Evolutionary conservation across 2,329 filamentous ascomycete species (phyloP).

Genomic region (Neopestalotiopsis sp.): DNA sequence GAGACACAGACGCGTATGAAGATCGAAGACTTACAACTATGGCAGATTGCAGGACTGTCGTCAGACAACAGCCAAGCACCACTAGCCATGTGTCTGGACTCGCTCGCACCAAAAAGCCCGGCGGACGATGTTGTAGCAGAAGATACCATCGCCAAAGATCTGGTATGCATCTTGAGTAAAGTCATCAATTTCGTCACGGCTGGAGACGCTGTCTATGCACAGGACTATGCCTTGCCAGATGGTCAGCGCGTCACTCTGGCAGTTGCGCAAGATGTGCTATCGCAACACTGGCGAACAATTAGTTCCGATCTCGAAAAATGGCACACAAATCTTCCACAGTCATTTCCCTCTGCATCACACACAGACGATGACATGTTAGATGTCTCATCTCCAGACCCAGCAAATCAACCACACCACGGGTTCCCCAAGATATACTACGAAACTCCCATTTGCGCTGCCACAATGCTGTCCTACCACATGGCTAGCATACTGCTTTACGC

Average conservation of each 20-base stretch:
- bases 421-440: constrained; percentile 67
- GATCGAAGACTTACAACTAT: not conserved
- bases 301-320: not conserved
- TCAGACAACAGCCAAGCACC: not conserved
- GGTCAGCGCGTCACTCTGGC: constrained; percentile 44
- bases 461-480: constrained; percentile 71
- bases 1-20: not conserved
- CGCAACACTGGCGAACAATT: not conserved
- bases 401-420: constrained; percentile 51
- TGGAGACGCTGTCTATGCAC: constrained; percentile 53
- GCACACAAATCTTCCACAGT: not conserved
- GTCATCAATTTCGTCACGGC: constrained; percentile 68
- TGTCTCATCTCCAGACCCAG: constrained; percentile 38
- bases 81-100: not conserved
- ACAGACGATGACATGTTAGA: too few relatives aligned
- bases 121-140: constrained; percentile 56
- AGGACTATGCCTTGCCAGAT: constrained; percentile 35
- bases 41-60: not conserved
- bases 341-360: too few relatives aligned
- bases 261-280: constrained; percentile 27
- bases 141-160: constrained; percentile 66
- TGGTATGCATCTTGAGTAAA: constrained; percentile 71
- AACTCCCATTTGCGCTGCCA: constrained; percentile 66
- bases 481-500: constrained; percentile 64
- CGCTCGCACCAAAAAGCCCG: too few relatives aligned